Evolutionary conservation across 371 early-diverging fungal genomes (phyloP).

Genomic region (Chytridium lagenaria): DNA sequence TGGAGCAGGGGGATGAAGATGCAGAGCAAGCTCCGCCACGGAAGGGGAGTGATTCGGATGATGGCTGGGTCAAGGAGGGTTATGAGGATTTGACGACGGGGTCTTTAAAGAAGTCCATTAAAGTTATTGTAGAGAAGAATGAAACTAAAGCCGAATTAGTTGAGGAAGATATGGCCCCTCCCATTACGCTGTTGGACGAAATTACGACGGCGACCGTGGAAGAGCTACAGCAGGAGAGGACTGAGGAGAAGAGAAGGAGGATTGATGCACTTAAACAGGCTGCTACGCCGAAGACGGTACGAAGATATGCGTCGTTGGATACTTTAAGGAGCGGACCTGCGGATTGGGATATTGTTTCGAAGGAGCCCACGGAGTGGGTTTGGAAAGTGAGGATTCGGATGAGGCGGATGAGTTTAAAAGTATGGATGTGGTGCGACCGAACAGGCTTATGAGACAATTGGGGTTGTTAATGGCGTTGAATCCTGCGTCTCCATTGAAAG

Average conservation of each 20-base stretch:
- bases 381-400: too few species aligned
- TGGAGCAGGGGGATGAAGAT: too few species aligned
- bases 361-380: too few species aligned
- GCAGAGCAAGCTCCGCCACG: too few species aligned
- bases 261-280: not conserved
- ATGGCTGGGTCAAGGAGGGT: slow-evolving; percentile 11
- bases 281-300: not conserved
- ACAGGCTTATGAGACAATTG: not conserved
- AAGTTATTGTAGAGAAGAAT: not conserved
- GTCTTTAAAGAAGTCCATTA: not conserved
- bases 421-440: too few species aligned
- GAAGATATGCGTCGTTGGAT: not conserved
- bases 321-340: not conserved
- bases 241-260: not conserved
- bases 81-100: not conserved
- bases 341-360: too few species aligned
- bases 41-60: slow-evolving; percentile 15
- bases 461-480: not conserved
- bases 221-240: not conserved
- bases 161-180: not conserved
- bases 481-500: not conserved
- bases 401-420: too few species aligned
- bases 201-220: not conserved
- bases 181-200: not conserved
- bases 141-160: not conserved